A percentile compares a stretch with the other conserved stretches of the same genome.
Conservation (phyloP, 768 basidiomycete species). For the Stropharia rugosoannulata region DNA sequence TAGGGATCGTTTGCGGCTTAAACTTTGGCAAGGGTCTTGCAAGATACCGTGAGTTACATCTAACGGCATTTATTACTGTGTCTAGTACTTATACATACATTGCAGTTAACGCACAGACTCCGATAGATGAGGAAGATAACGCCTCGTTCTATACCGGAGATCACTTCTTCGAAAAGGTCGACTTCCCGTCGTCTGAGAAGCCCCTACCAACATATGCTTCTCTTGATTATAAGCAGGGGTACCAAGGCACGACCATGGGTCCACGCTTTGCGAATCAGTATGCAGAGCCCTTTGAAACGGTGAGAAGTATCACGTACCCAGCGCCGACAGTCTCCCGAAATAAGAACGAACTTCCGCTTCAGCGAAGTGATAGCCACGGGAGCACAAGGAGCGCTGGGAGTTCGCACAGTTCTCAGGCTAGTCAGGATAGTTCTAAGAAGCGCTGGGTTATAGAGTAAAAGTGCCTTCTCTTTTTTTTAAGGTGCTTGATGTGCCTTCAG, state of each 20-base stretch:
- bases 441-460: constrained; percentile 61
- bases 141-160: constrained; percentile 32
- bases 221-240: constrained; percentile 33
- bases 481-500: constrained; percentile 6
- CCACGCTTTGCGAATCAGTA: constrained; percentile 47
- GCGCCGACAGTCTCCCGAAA: constrained; percentile 35
- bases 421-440: constrained; percentile 32
- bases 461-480: constrained; percentile 5
- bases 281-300: constrained; percentile 39
- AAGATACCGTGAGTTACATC: constrained; percentile 53
- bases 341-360: constrained; percentile 29
- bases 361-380: constrained; percentile 30
- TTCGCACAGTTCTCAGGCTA: constrained; percentile 26
- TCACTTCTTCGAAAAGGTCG: constrained; percentile 51
- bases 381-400: constrained; percentile 43
- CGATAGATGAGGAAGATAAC: constrained; percentile 30
- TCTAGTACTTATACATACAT: constrained; percentile 4
- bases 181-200: constrained; percentile 55
- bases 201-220: constrained; percentile 56
- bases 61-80: background rate
- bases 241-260: constrained; percentile 32
- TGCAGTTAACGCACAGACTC: constrained; percentile 56
- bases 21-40: constrained; percentile 80
- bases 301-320: constrained; percentile 27
- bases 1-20: constrained; percentile 66